These are phyloP conservation scores for Carex arenaria DNA, from an alignment of 202 grass and related monocot genomes.

Conservation along the genomic window DNA sequence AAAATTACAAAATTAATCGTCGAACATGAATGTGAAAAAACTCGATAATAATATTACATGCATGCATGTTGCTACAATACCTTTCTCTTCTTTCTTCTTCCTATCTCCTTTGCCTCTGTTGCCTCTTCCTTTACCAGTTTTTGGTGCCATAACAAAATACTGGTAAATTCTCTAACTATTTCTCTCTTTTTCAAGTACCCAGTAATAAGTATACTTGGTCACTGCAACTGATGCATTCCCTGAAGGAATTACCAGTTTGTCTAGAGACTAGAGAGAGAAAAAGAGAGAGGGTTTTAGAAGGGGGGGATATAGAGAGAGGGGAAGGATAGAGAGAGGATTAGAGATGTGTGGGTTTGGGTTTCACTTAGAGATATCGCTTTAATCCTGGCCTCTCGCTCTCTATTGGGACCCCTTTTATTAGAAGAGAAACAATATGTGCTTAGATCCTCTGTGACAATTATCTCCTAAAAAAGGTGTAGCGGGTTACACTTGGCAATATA, in stretches of 20 bases:
- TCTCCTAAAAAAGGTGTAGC: neutral
- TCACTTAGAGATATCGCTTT: slow-evolving; percentile 30
- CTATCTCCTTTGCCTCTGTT: slow-evolving; percentile 62
- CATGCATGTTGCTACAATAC: slow-evolving; percentile 24
- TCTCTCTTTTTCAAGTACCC: neutral
- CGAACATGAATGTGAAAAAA: neutral
- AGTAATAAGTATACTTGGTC: neutral
- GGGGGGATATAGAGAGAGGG: too few relatives aligned
- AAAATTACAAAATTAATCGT: neutral
- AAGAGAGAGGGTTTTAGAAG: neutral
- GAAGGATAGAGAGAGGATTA: slow-evolving; percentile 43
- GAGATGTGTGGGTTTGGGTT: slow-evolving; percentile 32
- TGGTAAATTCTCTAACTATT: too few relatives aligned
- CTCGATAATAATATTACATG: neutral
- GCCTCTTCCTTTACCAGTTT: slow-evolving; percentile 68
- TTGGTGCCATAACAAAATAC: slow-evolving; percentile 62
- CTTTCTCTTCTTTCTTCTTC: slow-evolving; percentile 99
- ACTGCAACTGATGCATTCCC: neutral
- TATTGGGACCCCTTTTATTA: neutral
- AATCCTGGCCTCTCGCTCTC: slow-evolving; percentile 55
- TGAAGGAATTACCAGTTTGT: neutral
- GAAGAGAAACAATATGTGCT: neutral
- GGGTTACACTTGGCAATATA: neutral
- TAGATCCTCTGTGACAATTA: neutral
- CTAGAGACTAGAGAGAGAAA: neutral